Evolutionary conservation across 2,329 filamentous ascomycete genomes (phyloP), one percentile per base, ranked within the genome.

Genomic region (Botryotinia calthae): DNA sequence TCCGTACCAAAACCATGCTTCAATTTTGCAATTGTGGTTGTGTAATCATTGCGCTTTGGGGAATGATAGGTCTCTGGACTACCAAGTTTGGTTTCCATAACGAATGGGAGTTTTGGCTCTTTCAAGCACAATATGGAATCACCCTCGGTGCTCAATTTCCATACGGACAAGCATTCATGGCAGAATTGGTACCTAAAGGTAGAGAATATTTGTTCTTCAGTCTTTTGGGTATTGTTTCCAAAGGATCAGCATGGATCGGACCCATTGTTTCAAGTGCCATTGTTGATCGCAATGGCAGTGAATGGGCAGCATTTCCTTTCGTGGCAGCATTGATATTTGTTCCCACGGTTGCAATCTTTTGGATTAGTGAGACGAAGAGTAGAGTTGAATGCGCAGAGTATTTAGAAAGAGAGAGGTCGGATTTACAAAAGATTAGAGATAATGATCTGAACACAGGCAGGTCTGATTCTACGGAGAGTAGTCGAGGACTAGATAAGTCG

Each of bases 51-150:
- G 75, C 77, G 1, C 68, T 80, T 0, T 80, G 79, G 79, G 79
- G 79, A 14, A 78, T 79, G 76, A 70, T 79, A 46, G 79, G 79
- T 14, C 79, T 80, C 59, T 80, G 79, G 79, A 79, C 79, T 1
- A 73, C 71, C 10, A 78, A 78, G 62, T 72, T 79, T 40, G 79
- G 79, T 34, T 79, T 75, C 48, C 79, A 80, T 56, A 79, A 80
- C 31, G 62, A 77, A 25, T 79, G 79, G 79, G 79, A 80, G 48
- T 80, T 80, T 65, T 80, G 79, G 79, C 56, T 79, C n/a, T 80
- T 79, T 64, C 73, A 74, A 46, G 76, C 76, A 16, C 74, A 75
- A 40, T 80, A 74, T 37, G 79, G 79, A n/a, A 73, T 79, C 25
- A 78, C 76, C 2, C 40, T 78, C 1, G 79, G 79, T 8, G 73